Base-by-base conservation (phyloP, 495 filamentous ascomycete genomes). In the Neurospora pannonica region DNA sequence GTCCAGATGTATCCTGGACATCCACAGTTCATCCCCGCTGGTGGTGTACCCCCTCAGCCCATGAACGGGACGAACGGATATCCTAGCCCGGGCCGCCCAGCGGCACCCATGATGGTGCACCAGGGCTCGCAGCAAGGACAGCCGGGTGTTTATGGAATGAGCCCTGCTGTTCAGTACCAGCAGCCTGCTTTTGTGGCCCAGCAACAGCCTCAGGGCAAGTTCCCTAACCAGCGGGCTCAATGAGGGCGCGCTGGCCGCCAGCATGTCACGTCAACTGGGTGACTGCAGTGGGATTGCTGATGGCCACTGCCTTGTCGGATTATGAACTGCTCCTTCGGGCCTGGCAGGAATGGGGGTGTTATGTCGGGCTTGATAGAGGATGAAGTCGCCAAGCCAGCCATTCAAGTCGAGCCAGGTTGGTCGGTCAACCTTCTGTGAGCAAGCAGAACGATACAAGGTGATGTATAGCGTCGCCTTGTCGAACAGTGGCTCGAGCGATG, bases 41-140 rank as follows among this genome's bases (percentile, higher is more conserved):
- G 88, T 74, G 77, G 81, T 19, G 88, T 88, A 21, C 89, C 90
- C 48, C 89, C 90, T 13, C 89, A 90, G 80, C 87, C 88, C 11
- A 85, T 87, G 77, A 82, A 84, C 24, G 85, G 82, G 15, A 87
- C 91, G 4, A 95, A 90, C 78, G 92, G 93, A 21, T 97, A 92
- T 82, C 92, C 93, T n/a, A 95, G 92, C 78, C 93, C 93, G 1
- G 89, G 92, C 71, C 88, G 93, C 24, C 88, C 88, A 36, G 89
- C 92, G 1, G 93, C 92, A 3, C 91, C 95, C 84, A 95, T 95
- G 92, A 93, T 93, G 88, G 85, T 79, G 37, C 85, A 83, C 54
- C 87, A 89, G 80, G 91, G 91, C 71, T 94, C 92, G 28, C 92
- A 93, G 75, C 90, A 91, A 75, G 92, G 91, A 19, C 92, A 94